phyloP scores from a whole-genome alignment of 1,139 yeast genomes.

The Candida sanyaensis region DNA sequence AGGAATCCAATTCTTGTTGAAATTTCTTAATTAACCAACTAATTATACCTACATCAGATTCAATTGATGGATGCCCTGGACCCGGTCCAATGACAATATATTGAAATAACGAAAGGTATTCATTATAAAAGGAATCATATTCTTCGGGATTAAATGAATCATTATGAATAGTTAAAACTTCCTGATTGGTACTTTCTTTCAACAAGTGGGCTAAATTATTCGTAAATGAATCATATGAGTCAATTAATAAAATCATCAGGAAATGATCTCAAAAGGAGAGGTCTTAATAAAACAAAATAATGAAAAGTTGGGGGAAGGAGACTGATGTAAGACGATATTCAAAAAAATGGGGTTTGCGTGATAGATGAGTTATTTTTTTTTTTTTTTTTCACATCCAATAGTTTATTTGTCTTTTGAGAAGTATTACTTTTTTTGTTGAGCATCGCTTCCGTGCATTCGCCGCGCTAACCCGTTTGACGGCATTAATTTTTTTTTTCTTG shows the following conservation, averaged over 20 bases:
- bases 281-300: not conserved
- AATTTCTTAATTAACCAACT: constrained; percentile 46
- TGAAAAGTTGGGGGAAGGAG: not conserved
- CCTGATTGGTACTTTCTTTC: constrained; percentile 51
- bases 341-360: not conserved
- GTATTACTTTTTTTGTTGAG: too few species aligned
- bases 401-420: too few species aligned
- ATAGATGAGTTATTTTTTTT: not conserved
- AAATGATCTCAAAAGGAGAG: not conserved
- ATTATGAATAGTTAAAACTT: constrained; percentile 73
- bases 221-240: constrained; percentile 94
- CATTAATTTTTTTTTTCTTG: too few species aligned
- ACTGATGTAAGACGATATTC: too few species aligned
- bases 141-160: constrained; percentile 53
- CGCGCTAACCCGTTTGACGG: too few species aligned
- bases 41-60: constrained; percentile 76
- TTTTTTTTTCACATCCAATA: not conserved
- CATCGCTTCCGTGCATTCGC: too few species aligned
- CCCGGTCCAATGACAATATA: constrained; percentile 94
- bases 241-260: constrained; percentile 68
- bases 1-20: constrained; percentile 14
- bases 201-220: constrained; percentile 73
- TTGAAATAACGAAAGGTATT: constrained; percentile 54
- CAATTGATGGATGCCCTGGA: constrained; percentile 81
- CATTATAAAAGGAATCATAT: constrained; percentile 37